A percentile compares a stretch with the other conserved stretches of the same genome.
Evolutionary conservation across 2,329 filamentous ascomycete genomes (phyloP).

Genomic region (Sporothrix sp.): DNA sequence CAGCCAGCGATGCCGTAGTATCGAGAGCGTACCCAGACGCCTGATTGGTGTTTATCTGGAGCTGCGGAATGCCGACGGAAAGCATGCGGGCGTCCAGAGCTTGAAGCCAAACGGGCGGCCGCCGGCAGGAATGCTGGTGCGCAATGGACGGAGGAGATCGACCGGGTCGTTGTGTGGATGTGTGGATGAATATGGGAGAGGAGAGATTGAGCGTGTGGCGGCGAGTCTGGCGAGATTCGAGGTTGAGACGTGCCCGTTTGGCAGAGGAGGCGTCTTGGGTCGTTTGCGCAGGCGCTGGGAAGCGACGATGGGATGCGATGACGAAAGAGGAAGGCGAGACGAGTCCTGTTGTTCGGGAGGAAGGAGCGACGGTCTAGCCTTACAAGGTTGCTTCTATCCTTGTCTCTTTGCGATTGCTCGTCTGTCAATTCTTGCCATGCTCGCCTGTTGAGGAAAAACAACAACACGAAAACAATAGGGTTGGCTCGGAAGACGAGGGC

Average conservation of each 20-base stretch:
- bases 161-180: too few species aligned
- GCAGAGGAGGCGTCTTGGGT: too few species aligned
- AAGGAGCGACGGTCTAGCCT: slow-evolving; percentile 6
- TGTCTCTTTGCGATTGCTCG: neutral
- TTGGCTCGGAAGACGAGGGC: neutral
- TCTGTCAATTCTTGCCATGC: neutral
- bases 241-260: too few species aligned
- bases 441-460: neutral
- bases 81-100: too few species aligned
- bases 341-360: too few species aligned
- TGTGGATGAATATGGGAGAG: neutral
- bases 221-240: too few species aligned
- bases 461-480: slow-evolving; percentile 2
- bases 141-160: too few species aligned
- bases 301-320: neutral
- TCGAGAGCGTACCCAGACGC: neutral
- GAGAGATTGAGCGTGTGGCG: too few species aligned
- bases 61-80: too few species aligned
- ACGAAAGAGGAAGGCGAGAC: neutral
- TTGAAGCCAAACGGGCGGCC: too few species aligned
- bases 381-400: neutral
- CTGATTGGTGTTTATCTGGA: too few species aligned
- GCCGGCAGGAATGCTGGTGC: too few species aligned
- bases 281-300: neutral
- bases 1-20: neutral